Evolutionary conservation across 2,329 filamentous ascomycete genomes (phyloP), one percentile per base, ranked within the genome.

Genomic region (Daldinia sp.): DNA sequence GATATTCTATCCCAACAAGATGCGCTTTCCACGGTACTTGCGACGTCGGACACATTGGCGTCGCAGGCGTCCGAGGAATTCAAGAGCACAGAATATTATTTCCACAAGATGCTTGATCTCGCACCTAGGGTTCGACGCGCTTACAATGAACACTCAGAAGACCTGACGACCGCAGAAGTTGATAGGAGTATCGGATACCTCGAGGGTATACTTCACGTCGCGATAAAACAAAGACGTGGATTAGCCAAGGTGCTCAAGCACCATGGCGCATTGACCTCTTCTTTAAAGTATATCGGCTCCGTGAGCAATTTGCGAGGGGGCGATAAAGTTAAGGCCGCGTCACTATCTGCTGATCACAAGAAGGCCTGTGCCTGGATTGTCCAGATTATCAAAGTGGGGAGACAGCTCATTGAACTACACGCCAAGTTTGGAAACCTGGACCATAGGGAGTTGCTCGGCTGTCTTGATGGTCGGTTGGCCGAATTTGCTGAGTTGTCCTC

Each of bases 101-200:
- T 96, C 75, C 89, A 96, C 76, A 90, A 91, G 73, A 82, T 92
- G 27, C 79, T 97, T 25, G 91, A 94, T 72, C 76, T 93, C 10
- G 86, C 91, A 68, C 85, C 89, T 13, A 84, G 85, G 68, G 85
- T 90, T 50, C 86, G 94, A 70, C 81, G 85, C 39, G 83, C 89
- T 27, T 81, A 87, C 8, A 83, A 88, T 66, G 89, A 92, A 51
- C 93, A 96, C 76, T 93, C 91, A 0, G 89, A 92, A 34, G 96
- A 99, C 67, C 79, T 99, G 35, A 96, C 90, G 43, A 84, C 88
- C 39, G 89, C 92, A 7, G 93, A 97, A 70, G 85, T 95, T 6
- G 84, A 85, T 39, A 86, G 94, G 72, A 94, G 93, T 74, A 85
- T 91, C 49, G 93, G 93, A 0, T 92, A 92, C 67, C 80, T 97